A percentile compares a stretch with the other conserved stretches of the same genome.
These are phyloP conservation scores for Kingdonia uniflora DNA, from an alignment of 164 flowering plant genomes.

Conservation along the genomic window DNA sequence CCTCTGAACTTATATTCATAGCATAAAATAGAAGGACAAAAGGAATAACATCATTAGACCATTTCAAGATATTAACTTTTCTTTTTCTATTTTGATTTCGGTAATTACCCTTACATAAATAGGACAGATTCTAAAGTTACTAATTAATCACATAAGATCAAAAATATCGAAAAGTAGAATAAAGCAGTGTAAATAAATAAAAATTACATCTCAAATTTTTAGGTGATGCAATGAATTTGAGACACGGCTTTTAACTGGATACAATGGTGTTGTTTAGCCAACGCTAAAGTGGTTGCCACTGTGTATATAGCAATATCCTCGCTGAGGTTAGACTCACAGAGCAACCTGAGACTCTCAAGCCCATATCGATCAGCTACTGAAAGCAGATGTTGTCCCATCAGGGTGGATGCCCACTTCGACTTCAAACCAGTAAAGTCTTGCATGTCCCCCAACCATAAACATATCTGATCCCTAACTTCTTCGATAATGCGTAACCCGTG, in stretches of 20 bases:
- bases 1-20: too few relatives aligned
- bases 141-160: too few relatives aligned
- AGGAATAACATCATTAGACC: too few relatives aligned
- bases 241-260: conserved; percentile 75
- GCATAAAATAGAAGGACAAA: neutral
- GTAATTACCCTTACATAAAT: too few relatives aligned
- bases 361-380: conserved; percentile 96
- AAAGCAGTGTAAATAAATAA: neutral
- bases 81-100: too few relatives aligned
- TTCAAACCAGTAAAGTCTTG: conserved; percentile 67
- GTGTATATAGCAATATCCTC: conserved; percentile 83
- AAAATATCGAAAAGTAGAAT: too few relatives aligned
- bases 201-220: conserved; percentile 52
- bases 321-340: conserved; percentile 79
- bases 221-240: conserved; percentile 69
- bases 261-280: conserved; percentile 99
- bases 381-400: conserved; percentile 89
- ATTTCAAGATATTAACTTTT: neutral
- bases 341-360: conserved; percentile 75
- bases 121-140: too few relatives aligned
- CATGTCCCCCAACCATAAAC: conserved; percentile 82
- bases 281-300: conserved; percentile 85
- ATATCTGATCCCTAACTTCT: conserved; percentile 69
- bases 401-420: conserved; percentile 73
- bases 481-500: conserved; percentile 69